Base-by-base conservation (phyloP, 2,329 filamentous ascomycete species). In the Colletotrichum acutatum region DNA sequence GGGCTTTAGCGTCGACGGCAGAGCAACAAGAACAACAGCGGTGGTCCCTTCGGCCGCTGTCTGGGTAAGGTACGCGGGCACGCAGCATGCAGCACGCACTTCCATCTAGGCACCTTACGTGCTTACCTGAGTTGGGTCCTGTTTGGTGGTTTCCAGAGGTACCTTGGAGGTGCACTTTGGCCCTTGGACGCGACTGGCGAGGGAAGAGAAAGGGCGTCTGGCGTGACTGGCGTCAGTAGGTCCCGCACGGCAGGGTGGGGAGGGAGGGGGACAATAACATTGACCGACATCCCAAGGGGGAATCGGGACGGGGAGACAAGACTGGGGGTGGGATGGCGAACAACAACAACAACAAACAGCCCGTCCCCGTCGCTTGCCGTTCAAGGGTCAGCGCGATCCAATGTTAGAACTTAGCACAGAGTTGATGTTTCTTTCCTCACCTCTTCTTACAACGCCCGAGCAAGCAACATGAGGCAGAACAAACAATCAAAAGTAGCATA, bases 1-100 rank as follows among this genome's bases (percentile, higher is more conserved):
- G 42, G 66, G 30, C n/a, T 30, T 34, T 69, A 59, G 66, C 54
- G 66, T 72, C 22, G 66, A 64, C 66, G 70, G 66, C 70, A 72
- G 59, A 72, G 66, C 70, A 72, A 72, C 53, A 69, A 64, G 59
- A 64, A 64, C 32, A 49, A 42, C 46, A 28, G 54, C 34, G 26
- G 19, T 53, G 34, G 62, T 14, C 62, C 61, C 24, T 54, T 54
- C 9, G 62, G 52, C 52, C 62, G 52, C 52, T 46, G 52, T 65
- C 52, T 46, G 32, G 62, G 52, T 46, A 49, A 49, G 42, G 42
- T 49, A 49, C 37, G 16, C 32, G 32, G 37, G 37, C 37, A 42
- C 37, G 37, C 37, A 22, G 37, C 37, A 42, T 14, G 37, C 37
- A 22, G 3, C 42, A 49, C 42, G 42, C 42, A n/a, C 42, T 19